These are phyloP conservation scores for Heterobasidion parviporum DNA, from an alignment of 1,284 basidiomycete species.

Conservation along the genomic window DNA sequence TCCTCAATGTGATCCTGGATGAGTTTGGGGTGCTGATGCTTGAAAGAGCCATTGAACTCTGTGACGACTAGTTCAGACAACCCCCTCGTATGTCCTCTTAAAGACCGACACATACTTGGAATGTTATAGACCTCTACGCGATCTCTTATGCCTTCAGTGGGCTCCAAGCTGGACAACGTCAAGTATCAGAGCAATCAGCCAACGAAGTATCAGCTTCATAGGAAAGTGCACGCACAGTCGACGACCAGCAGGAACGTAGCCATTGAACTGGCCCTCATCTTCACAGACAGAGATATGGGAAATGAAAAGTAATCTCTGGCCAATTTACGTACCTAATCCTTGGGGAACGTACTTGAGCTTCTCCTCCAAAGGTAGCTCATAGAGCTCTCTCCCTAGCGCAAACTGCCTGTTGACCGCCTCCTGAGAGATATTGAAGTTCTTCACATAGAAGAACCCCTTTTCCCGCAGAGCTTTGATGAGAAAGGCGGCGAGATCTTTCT, in stretches of 20 bases:
- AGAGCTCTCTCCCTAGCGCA: conserved; percentile 27
- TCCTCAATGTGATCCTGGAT: conserved; percentile 34
- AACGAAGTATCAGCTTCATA: not conserved
- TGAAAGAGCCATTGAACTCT: conserved; percentile 35
- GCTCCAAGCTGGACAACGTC: conserved; percentile 20
- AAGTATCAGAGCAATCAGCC: not conserved
- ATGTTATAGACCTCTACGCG: conserved; percentile 45
- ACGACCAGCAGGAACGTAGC: conserved; percentile 41
- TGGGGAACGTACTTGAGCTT: conserved; percentile 41
- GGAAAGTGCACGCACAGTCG: conserved; percentile 22
- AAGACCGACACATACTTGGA: conserved; percentile 25
- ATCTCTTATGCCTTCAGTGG: conserved; percentile 30
- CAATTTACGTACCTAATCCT: conserved; percentile 22
- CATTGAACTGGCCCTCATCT: conserved; percentile 41
- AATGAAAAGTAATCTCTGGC: not conserved
- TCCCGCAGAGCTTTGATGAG: conserved; percentile 34
- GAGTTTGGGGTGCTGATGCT: conserved; percentile 29
- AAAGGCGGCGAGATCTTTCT: conserved; percentile 31
- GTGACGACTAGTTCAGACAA: not conserved
- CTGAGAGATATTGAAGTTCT: conserved; percentile 30
- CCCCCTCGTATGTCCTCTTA: not conserved
- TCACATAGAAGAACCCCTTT: conserved; percentile 35
- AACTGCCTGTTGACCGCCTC: conserved; percentile 29
- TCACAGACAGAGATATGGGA: not conserved
- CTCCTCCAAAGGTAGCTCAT: conserved; percentile 42